Base-by-base conservation (phyloP, 306 rosid genomes). In the Gleditsia sinensis region DNA sequence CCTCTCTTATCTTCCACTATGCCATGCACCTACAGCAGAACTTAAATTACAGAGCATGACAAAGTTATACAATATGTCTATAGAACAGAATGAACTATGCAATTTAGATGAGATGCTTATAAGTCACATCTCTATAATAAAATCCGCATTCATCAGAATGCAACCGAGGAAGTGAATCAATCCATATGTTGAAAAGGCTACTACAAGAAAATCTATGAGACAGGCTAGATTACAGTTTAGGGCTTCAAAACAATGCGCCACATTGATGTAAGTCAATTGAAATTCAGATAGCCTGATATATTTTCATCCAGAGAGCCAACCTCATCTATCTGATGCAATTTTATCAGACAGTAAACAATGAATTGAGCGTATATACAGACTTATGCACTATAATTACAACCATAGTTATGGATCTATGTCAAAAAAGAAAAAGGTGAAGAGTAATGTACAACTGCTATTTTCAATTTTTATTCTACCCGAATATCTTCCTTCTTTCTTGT, bases 1-100 rank as follows among this genome's bases (percentile, higher is more conserved):
- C 99, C 97, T 57, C 72, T 79, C 81, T 72, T 90, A 87, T 94
- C 99, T 84, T 84, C 93, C 51, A 91, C 91, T 54, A 62, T 11
- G 46, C 99, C 97, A 0, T 86, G 92, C 55, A 92, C 86, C 99
- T 94, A 78, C 64, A 76, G 12, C 67, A 74, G 60, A 79, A 69
- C 85, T 82, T 82, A 73, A 76, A 68, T 69, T 71, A 74, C 62
- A 76, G n/a, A 69, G 61, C 79, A 81, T 64, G 51, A 64, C 46
- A 14, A 49, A 55, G 76, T 71, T 63, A 77, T 69, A 72, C 67
- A 81, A 23, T 40, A 68, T 46, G 74, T 58, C 51, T n/a, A 53
- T 48, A 37, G 10, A 83, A 54, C 42, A 51, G 21, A 50, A 34
- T 53, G 12, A 40, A 32, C 24, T 21, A 58, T 50, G 69, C 53